Conservation (phyloP, 2,329 filamentous ascomycete species). For the Pseudonectria buxi region DNA sequence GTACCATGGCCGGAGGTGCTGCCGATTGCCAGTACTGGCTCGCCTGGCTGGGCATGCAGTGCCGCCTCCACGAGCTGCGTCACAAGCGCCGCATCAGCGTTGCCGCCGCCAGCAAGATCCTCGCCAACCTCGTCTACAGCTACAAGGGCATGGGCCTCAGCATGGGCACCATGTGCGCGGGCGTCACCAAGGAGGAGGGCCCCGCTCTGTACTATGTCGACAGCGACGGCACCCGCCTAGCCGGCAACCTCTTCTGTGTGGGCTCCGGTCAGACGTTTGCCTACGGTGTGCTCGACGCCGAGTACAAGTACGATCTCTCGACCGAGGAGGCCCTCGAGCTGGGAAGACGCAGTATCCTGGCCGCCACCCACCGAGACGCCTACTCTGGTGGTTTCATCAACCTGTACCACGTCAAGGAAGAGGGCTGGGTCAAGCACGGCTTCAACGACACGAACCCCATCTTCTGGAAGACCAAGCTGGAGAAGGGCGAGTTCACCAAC, state of each 20-base stretch:
- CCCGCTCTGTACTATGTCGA: slow-evolving; percentile 99
- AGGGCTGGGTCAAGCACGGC: slow-evolving; percentile 97
- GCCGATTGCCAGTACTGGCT: slow-evolving; percentile 99
- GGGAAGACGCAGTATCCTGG: slow-evolving; percentile 85
- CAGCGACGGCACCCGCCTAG: slow-evolving; percentile 79
- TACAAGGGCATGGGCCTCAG: slow-evolving; percentile 99
- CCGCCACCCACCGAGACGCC: slow-evolving; percentile 95
- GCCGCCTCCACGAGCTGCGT: slow-evolving; percentile 95
- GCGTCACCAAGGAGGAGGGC: slow-evolving; percentile 90
- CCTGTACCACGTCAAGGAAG: slow-evolving; percentile 97
- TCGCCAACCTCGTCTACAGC: slow-evolving; percentile 94
- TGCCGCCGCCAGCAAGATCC: slow-evolving; percentile 94
- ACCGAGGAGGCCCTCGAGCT: slow-evolving; percentile 87
- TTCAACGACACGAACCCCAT: slow-evolving; percentile 98
- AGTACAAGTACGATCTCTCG: slow-evolving; percentile 84
- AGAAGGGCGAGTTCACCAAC: slow-evolving; percentile 97
- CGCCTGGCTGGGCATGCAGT: slow-evolving; percentile 97
- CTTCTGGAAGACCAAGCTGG: slow-evolving; percentile 98
- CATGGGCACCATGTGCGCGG: slow-evolving; percentile 99
- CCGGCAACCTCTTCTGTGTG: slow-evolving; percentile 96
- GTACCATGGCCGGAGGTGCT: slow-evolving; percentile 97
- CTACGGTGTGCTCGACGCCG: slow-evolving; percentile 93
- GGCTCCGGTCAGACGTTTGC: slow-evolving; percentile 98
- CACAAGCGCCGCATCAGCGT: slow-evolving; percentile 99
- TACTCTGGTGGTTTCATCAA: slow-evolving; percentile 99